phyloP scores from a whole-genome alignment of 2,329 filamentous ascomycete species.

The Aspergillus viridinutans region DNA sequence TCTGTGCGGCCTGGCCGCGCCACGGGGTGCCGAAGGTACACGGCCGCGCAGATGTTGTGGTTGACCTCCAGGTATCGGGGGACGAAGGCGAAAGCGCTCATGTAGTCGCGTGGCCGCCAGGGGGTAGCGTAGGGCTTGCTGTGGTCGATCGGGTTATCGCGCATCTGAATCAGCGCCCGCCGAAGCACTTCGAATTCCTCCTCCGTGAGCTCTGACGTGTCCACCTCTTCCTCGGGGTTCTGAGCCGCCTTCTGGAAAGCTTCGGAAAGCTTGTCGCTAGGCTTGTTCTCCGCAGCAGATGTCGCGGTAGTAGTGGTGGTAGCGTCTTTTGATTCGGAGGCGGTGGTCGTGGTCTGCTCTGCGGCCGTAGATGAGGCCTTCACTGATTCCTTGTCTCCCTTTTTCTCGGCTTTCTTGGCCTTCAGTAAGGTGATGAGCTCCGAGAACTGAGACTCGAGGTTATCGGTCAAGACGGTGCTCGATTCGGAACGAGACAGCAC shows the following conservation, averaged over 20 bases:
- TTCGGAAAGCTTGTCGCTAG: slow-evolving; percentile 28
- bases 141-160: slow-evolving; percentile 71
- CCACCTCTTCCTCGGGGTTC: slow-evolving; percentile 29
- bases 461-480: slow-evolving; percentile 41
- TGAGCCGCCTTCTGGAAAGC: slow-evolving; percentile 30
- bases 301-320: slow-evolving; percentile 10
- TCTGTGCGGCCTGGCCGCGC: slow-evolving; percentile 75
- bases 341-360: slow-evolving; percentile 3
- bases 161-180: slow-evolving; percentile 59
- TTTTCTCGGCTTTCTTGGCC: slow-evolving; percentile 33
- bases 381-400: slow-evolving; percentile 12
- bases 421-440: slow-evolving; percentile 48
- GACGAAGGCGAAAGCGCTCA: slow-evolving; percentile 91
- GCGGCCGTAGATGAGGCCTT: slow-evolving; percentile 17
- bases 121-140: slow-evolving; percentile 85
- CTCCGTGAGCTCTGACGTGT: slow-evolving; percentile 46
- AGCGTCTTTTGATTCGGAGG: slow-evolving; percentile 8
- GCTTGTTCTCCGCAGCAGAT: slow-evolving; percentile 13
- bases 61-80: slow-evolving; percentile 96
- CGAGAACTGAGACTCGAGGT: slow-evolving; percentile 54
- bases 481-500: slow-evolving; percentile 55
- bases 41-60: slow-evolving; percentile 91
- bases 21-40: slow-evolving; percentile 92
- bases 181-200: slow-evolving; percentile 45
- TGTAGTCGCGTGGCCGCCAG: slow-evolving; percentile 80